phyloP scores from a whole-genome alignment of 306 rosid genomes.

The Canavalia ensiformis region DNA sequence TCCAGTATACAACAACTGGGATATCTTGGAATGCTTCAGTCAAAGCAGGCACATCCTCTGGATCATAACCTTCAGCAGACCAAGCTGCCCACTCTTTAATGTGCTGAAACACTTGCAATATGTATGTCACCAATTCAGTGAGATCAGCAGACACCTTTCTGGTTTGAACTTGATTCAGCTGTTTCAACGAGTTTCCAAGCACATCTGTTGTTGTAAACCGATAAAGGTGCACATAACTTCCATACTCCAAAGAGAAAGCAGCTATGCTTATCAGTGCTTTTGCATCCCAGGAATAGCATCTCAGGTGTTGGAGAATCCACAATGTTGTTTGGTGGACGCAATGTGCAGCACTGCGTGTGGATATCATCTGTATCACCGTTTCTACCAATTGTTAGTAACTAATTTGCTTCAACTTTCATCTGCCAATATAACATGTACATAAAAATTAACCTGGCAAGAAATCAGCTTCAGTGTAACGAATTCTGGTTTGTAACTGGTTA shows the following conservation, averaged over 20 bases:
- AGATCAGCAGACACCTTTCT: constrained; percentile 25
- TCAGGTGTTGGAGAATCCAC: constrained; percentile 50
- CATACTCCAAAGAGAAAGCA: constrained; percentile 52
- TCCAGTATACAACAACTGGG: constrained; percentile 53
- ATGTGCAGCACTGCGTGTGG: constrained; percentile 27
- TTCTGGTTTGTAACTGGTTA: constrained; percentile 40
- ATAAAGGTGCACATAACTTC: constrained; percentile 33
- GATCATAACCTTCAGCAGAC: constrained; percentile 42
- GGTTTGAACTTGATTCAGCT: constrained; percentile 46
- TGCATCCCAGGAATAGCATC: constrained; percentile 70
- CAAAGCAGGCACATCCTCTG: constrained; percentile 44
- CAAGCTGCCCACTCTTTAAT: constrained; percentile 53
- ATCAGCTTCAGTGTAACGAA: constrained; percentile 49
- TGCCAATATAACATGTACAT: neutral
- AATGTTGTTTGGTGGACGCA: constrained; percentile 52
- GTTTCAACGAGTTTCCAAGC: constrained; percentile 43
- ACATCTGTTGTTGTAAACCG: constrained; percentile 20
- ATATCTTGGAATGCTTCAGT: constrained; percentile 41
- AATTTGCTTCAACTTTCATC: neutral
- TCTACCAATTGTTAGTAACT: neutral
- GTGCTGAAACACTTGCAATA: constrained; percentile 44
- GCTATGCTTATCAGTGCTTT: constrained; percentile 58
- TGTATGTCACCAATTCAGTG: neutral
- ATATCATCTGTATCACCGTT: constrained; percentile 48
- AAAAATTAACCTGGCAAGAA: constrained; percentile 49